Conservation (phyloP, 148 eudicot genomes). For the Rhododendron mucronatum region DNA sequence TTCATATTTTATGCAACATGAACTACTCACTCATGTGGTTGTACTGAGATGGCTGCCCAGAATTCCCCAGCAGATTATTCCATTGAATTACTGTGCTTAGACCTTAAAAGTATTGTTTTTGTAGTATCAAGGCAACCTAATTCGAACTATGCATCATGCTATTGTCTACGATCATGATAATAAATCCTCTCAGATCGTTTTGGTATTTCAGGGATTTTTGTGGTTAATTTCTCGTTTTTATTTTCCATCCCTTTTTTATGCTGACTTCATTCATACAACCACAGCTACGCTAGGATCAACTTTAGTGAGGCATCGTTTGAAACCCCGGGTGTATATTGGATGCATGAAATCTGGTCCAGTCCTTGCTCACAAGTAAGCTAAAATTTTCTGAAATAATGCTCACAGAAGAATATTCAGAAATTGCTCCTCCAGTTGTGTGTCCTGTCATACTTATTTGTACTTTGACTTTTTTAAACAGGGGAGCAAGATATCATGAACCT, state of each 20-base stretch:
- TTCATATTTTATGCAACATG: not conserved
- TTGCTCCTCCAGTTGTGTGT: not conserved
- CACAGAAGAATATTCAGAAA: not conserved
- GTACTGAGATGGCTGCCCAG: not conserved
- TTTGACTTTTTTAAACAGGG: constrained; percentile 31
- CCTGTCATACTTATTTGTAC: not conserved
- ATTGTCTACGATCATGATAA: not conserved
- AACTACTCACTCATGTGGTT: not conserved
- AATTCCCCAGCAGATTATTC: not conserved
- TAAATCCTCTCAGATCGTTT: not conserved
- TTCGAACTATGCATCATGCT: not conserved
- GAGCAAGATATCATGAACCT: constrained; percentile 84
- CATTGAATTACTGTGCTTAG: not conserved
- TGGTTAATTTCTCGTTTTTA: not conserved
- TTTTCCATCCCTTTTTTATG: not conserved
- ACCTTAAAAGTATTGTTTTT: not conserved
- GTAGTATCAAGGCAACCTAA: not conserved
- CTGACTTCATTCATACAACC: not conserved
- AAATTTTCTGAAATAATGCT: not conserved
- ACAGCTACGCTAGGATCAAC: constrained; percentile 69
- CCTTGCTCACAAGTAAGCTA: constrained; percentile 71
- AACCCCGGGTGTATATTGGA: constrained; percentile 71
- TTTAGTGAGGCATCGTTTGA: constrained; percentile 53
- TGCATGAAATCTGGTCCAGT: constrained; percentile 98
- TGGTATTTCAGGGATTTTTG: not conserved